Percentiles rank a stretch among this genome's conserved stretches.
Evolutionary conservation across 2,329 filamentous ascomycete species (phyloP).

Genomic region (Aspergillus novofumigatus): DNA sequence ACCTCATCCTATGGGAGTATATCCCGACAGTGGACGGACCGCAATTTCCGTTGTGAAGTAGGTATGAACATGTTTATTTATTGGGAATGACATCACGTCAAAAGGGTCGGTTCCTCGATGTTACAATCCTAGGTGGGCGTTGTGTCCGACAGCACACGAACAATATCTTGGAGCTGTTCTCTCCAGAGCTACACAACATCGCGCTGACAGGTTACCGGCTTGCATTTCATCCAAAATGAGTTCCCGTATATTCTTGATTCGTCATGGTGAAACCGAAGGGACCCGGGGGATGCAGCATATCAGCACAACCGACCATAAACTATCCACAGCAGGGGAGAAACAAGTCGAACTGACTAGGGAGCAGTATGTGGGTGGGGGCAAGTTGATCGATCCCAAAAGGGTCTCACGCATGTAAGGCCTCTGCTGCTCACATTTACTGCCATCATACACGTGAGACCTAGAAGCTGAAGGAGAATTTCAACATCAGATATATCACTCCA

Average conservation of each 20-base stretch:
- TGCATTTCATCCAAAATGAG: neutral
- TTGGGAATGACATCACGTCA: neutral
- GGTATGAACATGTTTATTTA: neutral
- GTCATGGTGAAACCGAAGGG: slow-evolving; percentile 48
- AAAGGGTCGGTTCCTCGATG: too few relatives aligned
- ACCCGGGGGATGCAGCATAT: slow-evolving; percentile 46
- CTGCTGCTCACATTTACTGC: neutral
- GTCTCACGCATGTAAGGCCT: slow-evolving; percentile 38
- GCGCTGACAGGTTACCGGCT: neutral
- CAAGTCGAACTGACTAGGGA: slow-evolving; percentile 45
- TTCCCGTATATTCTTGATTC: slow-evolving; percentile 31
- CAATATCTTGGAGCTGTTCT: neutral
- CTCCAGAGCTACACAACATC: neutral
- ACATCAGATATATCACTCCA: slow-evolving; percentile 44
- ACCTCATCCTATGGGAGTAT: neutral
- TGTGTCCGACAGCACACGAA: neutral
- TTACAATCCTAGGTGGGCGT: neutral
- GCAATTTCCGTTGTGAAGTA: neutral
- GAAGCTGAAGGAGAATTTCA: neutral
- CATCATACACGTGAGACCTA: neutral
- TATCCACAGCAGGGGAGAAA: slow-evolving; percentile 38
- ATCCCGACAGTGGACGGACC: neutral
- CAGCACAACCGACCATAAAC: slow-evolving; percentile 41
- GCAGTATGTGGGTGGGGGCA: slow-evolving; percentile 47
- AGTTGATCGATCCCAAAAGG: slow-evolving; percentile 49